Evolutionary conservation across 1,284 basidiomycete species (phyloP), one percentile per base, ranked within the genome.

Genomic region (Pseudozyma flocculosa): DNA sequence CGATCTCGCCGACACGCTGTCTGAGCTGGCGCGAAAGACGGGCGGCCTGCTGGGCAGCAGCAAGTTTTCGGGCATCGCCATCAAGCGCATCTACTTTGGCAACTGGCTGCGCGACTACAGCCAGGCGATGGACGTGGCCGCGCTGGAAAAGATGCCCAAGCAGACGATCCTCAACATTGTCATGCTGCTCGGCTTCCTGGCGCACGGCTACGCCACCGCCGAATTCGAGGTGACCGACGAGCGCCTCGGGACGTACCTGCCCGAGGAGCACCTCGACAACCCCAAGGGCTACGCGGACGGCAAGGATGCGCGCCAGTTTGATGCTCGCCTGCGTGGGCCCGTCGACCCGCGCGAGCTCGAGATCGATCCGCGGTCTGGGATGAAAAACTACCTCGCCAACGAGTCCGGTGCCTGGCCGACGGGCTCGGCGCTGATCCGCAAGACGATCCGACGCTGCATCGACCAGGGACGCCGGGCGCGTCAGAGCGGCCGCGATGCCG

Each of bases 311-410:
- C 82, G 88, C 41, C 82, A 84, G 65, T 90, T 87, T 68, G 85
- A 95, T 70, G 83, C 84, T 2, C 86, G 87, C 48, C 83, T 92
- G 39, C 84, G 90, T 43, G 87, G 86, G 17, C 89, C 89, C 2
- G 85, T 92, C 43, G 78, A 85, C 52, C 88, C 88, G 0, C 80
- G 84, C 40, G 92, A 96, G 76, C 82, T 95, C 7, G 88, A 93
- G 69, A 84, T 96, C 21, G 92, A 96, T 77, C 85, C 85, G 1
- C 81, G 83, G 11, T 90, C 88, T 0, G 92, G 92, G 5, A 94
- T 96, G 91, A 95, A 95, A 82, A 92, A 92, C 73, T 96, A 94
- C 77, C 92, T 95, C 54, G 89, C 90, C 2, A 93, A 92, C 61
- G 79, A 80, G 71, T 86, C 86, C 84, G 65, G 71, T 19, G 51